phyloP scores from a whole-genome alignment of 139 green algal genomes.

The Picochlorum sp. region DNA sequence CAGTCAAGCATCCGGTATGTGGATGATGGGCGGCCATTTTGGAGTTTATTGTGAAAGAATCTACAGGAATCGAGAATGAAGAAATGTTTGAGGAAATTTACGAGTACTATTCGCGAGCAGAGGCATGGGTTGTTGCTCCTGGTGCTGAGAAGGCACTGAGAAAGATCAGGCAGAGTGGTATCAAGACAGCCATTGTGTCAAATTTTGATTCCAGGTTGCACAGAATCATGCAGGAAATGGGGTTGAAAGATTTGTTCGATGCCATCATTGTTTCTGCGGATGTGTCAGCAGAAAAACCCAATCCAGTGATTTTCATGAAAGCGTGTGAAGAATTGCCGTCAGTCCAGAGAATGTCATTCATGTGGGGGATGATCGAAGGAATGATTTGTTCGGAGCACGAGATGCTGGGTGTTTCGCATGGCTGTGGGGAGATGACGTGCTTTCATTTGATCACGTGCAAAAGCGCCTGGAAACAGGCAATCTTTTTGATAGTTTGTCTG shows the following conservation, averaged over 20 bases:
- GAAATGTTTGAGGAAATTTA: conserved; percentile 54
- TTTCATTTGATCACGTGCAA: conserved; percentile 65
- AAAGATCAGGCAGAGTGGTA: conserved; percentile 31
- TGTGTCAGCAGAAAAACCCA: conserved; percentile 79
- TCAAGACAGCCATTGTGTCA: conserved; percentile 63
- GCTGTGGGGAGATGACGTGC: conserved; percentile 78
- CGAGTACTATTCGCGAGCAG: conserved; percentile 41
- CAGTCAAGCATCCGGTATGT: conserved; percentile 48
- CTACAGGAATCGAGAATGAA: conserved; percentile 35
- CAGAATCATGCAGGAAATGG: conserved; percentile 57
- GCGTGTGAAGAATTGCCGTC: conserved; percentile 42
- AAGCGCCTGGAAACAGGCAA: conserved; percentile 13
- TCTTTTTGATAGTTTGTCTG: conserved; percentile 5
- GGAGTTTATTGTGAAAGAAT: conserved; percentile 49
- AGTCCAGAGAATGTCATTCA: conserved; percentile 49
- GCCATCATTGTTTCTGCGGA: conserved; percentile 66
- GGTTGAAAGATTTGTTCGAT: conserved; percentile 63
- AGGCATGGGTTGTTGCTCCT: conserved; percentile 45
- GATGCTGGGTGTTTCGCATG: conserved; percentile 70
- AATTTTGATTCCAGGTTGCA: conserved; percentile 89
- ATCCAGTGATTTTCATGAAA: conserved; percentile 69
- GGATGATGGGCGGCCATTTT: conserved; percentile 65
- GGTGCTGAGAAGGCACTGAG: conserved; percentile 47
- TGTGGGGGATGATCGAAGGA: conserved; percentile 71
- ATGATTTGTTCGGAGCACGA: conserved; percentile 78